Evolutionary conservation across 768 basidiomycete species (phyloP).

Genomic region (Lyophyllum shimeji): DNA sequence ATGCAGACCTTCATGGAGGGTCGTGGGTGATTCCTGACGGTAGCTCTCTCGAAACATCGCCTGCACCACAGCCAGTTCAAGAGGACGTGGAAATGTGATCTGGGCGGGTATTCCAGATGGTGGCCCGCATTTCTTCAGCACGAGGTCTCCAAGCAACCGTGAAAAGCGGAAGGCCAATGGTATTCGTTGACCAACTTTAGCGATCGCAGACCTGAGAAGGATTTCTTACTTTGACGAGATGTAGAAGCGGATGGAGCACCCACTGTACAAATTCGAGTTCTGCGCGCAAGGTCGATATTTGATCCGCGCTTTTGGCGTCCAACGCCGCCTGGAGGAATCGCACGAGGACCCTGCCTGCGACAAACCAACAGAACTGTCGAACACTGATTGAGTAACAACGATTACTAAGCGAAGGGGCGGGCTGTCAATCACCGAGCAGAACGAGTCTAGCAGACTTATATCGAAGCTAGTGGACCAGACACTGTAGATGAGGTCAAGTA

Average conservation of each 20-base stretch:
- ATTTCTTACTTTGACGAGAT: conserved; percentile 1
- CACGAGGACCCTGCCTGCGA: conserved; percentile 62
- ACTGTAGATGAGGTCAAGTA: conserved; percentile 65
- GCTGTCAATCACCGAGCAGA: conserved; percentile 50
- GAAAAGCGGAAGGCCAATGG: conserved; percentile 64
- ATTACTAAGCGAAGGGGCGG: neutral
- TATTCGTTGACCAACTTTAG: conserved; percentile 63
- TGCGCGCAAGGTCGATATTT: conserved; percentile 54
- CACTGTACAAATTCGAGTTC: conserved; percentile 74
- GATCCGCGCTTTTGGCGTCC: conserved; percentile 54
- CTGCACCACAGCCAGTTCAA: conserved; percentile 29
- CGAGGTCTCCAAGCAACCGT: conserved; percentile 54
- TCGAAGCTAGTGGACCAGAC: conserved; percentile 74
- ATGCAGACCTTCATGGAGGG: conserved; percentile 32
- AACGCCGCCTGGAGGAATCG: conserved; percentile 66
- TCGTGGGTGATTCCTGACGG: conserved; percentile 24
- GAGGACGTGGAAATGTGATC: conserved; percentile 34
- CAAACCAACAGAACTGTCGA: conserved; percentile 66
- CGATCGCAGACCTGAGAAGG: conserved; percentile 49
- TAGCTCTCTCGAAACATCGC: conserved; percentile 30
- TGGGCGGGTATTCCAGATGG: conserved; percentile 25
- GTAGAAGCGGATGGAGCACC: conserved; percentile 20
- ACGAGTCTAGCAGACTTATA: conserved; percentile 66
- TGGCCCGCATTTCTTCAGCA: conserved; percentile 37
- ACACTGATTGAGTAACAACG: neutral